phyloP scores from a whole-genome alignment of 192 early-diverging fungal genomes.

The Coemansia asiatica region DNA sequence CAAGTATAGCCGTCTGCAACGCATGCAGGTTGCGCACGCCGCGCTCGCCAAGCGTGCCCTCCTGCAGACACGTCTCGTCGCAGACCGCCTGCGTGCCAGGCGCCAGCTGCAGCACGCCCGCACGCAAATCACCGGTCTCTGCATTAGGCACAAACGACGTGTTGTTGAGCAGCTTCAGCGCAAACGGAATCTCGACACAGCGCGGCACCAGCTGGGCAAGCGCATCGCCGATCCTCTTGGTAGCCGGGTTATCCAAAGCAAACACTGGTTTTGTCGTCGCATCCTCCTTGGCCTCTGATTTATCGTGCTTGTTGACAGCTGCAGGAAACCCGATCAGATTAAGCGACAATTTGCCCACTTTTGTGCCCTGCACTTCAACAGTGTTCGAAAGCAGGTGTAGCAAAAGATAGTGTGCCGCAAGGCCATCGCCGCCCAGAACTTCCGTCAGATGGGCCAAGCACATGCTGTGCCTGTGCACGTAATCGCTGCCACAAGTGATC shows the following conservation, averaged over 20 bases:
- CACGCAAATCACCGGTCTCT: slow-evolving; percentile 56
- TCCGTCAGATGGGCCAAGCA: slow-evolving; percentile 56
- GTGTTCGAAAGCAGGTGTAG: slow-evolving; percentile 66
- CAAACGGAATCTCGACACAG: slow-evolving; percentile 63
- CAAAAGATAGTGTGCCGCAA: slow-evolving; percentile 70
- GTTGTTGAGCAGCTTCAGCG: slow-evolving; percentile 61
- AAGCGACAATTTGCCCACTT: slow-evolving; percentile 69
- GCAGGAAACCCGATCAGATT: slow-evolving; percentile 62
- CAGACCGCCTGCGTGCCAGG: slow-evolving; percentile 61
- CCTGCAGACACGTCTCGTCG: slow-evolving; percentile 71
- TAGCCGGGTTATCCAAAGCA: slow-evolving; percentile 28
- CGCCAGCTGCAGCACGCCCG: slow-evolving; percentile 68
- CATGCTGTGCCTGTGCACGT: slow-evolving; percentile 24
- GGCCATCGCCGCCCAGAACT: slow-evolving; percentile 61
- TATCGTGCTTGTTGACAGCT: neutral
- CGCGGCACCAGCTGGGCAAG: slow-evolving; percentile 58
- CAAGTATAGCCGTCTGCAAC: slow-evolving; percentile 59
- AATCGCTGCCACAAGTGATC: slow-evolving; percentile 5
- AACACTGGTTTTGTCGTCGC: slow-evolving; percentile 13
- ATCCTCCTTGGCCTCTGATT: neutral
- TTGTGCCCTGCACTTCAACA: slow-evolving; percentile 46
- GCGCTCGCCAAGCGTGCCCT: slow-evolving; percentile 66
- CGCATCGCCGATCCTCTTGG: slow-evolving; percentile 36
- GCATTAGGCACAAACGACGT: slow-evolving; percentile 60
- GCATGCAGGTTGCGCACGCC: slow-evolving; percentile 73